Base-by-base conservation (phyloP, 2,329 filamentous ascomycete genomes). In the Hymenoscyphus salicellus region DNA sequence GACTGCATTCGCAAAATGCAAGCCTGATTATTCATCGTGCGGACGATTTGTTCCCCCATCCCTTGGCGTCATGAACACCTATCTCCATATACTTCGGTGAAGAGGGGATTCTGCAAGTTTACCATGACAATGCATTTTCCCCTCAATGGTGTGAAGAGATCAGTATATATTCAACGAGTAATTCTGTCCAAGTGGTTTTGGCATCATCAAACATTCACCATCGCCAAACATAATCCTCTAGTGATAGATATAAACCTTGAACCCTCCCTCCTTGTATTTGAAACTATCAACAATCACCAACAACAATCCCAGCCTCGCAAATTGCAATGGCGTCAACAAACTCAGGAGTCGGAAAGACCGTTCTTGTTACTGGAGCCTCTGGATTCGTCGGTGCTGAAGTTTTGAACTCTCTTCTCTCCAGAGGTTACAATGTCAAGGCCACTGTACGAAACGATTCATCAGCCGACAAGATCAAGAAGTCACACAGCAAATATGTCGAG, bases 371-470 rank as follows among this genome's bases (percentile, higher is more conserved):
- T 38, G 72, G 71, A 26, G 82, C 79, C 0, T 81, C 77, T 20
- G 82, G 83, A 43, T 84, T 82, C 68, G 80, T 85, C 41, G 82
- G 81, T 30, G 81, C 81, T 10, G 80, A 84, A 62, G 74, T 84
- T 32, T 75, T 84, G 6, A 79, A 83, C 59, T 66, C 71, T 2
- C 75, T 85, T 16, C 72, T 84, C 7, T 75, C 77, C 0, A 73
- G 61, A 43, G 63, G 63, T 10, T 68, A 63, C 58, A 52, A 63
- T 76, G 79, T 83, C 17, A 77, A 80, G 0, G 76, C 79, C 0
- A 83, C 81, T 1, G 79, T 79, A 3, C 77, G 82, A 17, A 79
- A 77, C 1, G 66, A 79, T 5, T 76, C 76, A n/a, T 82, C 82
- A 46, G 81, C 80, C 1, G 68, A 77, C 1, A 75, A 75, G 2